A percentile compares a stretch with the other conserved stretches of the same genome.
phyloP scores from a whole-genome alignment of 2,329 filamentous ascomycete genomes.

The Simplicillium aogashimaense region DNA sequence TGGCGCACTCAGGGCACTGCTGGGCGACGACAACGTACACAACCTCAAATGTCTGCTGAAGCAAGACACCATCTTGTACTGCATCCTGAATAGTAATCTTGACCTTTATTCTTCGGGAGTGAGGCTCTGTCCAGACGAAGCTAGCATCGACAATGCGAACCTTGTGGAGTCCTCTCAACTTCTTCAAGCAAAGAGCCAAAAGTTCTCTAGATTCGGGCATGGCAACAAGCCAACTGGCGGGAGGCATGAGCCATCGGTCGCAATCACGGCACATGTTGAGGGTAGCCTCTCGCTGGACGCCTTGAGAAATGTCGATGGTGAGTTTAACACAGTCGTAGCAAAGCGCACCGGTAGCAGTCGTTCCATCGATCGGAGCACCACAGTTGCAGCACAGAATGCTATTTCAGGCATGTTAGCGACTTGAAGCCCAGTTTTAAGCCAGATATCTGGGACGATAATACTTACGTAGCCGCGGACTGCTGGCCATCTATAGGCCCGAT shows the following conservation, averaged over 20 bases:
- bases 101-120: conserved; percentile 84
- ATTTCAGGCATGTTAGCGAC: background rate
- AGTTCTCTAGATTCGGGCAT: conserved; percentile 83
- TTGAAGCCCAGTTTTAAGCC: background rate
- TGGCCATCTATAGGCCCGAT: conserved; percentile 20
- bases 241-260: conserved; percentile 86
- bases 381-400: conserved; percentile 98
- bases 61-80: conserved; percentile 51
- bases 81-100: conserved; percentile 85
- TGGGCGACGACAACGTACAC: conserved; percentile 84
- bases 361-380: conserved; percentile 90
- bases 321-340: conserved; percentile 96
- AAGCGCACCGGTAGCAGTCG: conserved; percentile 71
- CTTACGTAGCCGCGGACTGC: conserved; percentile 29
- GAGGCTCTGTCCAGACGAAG: conserved; percentile 97
- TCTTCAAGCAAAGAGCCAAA: conserved; percentile 81
- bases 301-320: conserved; percentile 84
- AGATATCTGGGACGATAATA: conserved; percentile 5
- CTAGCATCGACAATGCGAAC: conserved; percentile 90
- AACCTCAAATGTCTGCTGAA: conserved; percentile 94
- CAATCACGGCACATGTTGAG: conserved; percentile 91
- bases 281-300: conserved; percentile 82
- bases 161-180: conserved; percentile 76
- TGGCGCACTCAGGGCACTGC: conserved; percentile 90
- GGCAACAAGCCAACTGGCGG: conserved; percentile 77